A percentile compares a stretch with the other conserved stretches of the same genome.
Evolutionary conservation across 1,284 basidiomycete genomes (phyloP).

Genomic region (Ustilago loliicola): DNA sequence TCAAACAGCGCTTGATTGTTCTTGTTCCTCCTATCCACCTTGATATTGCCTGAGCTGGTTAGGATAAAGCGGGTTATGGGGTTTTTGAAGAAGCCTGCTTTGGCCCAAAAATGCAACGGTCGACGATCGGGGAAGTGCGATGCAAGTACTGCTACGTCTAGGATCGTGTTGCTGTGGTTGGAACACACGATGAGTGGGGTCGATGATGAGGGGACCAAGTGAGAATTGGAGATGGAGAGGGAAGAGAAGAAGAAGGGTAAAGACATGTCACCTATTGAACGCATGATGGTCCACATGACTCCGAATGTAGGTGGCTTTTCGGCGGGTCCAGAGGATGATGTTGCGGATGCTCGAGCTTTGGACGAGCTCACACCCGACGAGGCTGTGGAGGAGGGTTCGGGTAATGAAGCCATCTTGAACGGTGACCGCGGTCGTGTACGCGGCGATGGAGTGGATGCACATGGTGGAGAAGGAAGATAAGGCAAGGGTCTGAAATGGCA

Average conservation of each 20-base stretch:
- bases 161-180: constrained; percentile 73
- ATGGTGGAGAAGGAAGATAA: not conserved
- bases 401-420: constrained; percentile 16
- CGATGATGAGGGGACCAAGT: constrained; percentile 30
- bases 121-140: constrained; percentile 81
- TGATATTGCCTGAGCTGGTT: constrained; percentile 91
- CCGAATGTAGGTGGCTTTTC: constrained; percentile 49
- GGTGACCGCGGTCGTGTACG: not conserved
- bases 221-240: constrained; percentile 30
- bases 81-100: constrained; percentile 77
- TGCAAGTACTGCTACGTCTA: constrained; percentile 68
- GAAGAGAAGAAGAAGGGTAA: constrained; percentile 55
- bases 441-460: not conserved
- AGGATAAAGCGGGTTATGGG: constrained; percentile 81
- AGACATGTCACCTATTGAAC: constrained; percentile 55
- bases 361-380: not conserved
- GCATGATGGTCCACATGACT: constrained; percentile 60
- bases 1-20: constrained; percentile 89
- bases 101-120: constrained; percentile 93
- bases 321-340: not conserved
- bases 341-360: constrained; percentile 18
- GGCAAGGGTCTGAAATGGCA: not conserved
- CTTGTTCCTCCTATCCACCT: constrained; percentile 91
- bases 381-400: not conserved
- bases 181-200: constrained; percentile 55